These are phyloP conservation scores for Theileria orientalis DNA, from an alignment of 169 alveolate species.

Conservation along the genomic window DNA sequence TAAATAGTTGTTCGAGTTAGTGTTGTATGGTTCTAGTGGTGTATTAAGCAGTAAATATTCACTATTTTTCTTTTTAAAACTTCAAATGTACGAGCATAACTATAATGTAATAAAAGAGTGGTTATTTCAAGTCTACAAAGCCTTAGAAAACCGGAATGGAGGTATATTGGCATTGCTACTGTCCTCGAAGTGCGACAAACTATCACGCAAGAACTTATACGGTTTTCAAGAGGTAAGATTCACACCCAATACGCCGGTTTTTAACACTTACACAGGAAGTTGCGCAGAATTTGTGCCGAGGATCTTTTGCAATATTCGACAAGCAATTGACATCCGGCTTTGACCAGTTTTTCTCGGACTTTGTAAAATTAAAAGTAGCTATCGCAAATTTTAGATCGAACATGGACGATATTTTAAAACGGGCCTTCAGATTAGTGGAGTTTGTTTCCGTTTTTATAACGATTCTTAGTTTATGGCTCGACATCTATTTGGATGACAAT, in stretches of 20 bases:
- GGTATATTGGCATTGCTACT: conserved; percentile 33
- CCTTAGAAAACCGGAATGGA: conserved; percentile 46
- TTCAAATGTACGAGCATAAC: not conserved
- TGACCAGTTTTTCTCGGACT: conserved; percentile 40
- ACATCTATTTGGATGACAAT: conserved; percentile 29
- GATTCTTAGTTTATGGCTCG: conserved; percentile 60
- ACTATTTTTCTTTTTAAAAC: not conserved
- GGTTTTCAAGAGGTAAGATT: conserved; percentile 39
- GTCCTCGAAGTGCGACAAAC: conserved; percentile 33
- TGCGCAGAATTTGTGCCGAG: conserved; percentile 11
- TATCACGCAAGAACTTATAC: conserved; percentile 6
- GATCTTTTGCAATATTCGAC: conserved; percentile 27
- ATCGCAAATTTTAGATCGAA: conserved; percentile 27
- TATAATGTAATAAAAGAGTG: not conserved
- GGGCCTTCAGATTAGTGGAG: conserved; percentile 52
- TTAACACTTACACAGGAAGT: not conserved
- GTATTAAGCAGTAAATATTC: not conserved
- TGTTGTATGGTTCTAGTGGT: not conserved
- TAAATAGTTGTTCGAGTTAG: not conserved
- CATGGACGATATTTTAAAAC: conserved; percentile 62
- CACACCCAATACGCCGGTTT: not conserved
- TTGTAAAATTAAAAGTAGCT: conserved; percentile 15
- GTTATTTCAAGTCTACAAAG: conserved; percentile 27
- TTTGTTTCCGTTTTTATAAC: not conserved
- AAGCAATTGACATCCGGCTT: conserved; percentile 25